Base-by-base conservation (phyloP, 129 eudicot genomes). In the Oenanthe sinensis region DNA sequence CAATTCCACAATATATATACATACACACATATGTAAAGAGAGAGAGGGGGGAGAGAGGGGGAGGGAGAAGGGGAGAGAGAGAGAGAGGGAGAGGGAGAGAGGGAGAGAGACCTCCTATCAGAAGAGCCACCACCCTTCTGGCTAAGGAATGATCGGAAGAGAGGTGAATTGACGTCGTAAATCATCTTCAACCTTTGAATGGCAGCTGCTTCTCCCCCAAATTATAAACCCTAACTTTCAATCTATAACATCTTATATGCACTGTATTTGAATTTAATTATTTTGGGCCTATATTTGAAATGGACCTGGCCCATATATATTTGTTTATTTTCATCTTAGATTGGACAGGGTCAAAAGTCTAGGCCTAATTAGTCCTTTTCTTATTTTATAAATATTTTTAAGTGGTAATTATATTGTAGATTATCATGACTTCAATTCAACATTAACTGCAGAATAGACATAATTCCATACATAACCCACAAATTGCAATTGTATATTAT, bases 131-230 rank as follows among this genome's bases (percentile, higher is more conserved):
- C 79, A 17, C 85, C 85, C 52, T 82, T 82, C 81, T 82, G 85
- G 85, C 85, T 82, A 43, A 82, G 85, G 82, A 82, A 82, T 42
- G 85, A 82, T 19, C 82, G 71, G 78, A 82, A 82, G 50, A 82
- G 85, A 0, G 85, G 85, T 37, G 81, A 82, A 33, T 82, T 82
- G 0, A 82, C 85, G 79, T 82, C 85, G 81, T 82, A 82, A 42
- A 82, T 82, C 85, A 82, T 82, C 26, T 17, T 60, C 24, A 11
- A 8, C 13, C 33, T 60, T 9, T 60, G 5, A 24, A 15, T 10
- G 2, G 4, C 50, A 72, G 76, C 76, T 10, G 68, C 40, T 12
- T 69, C 43, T 44, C 4, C 72, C 72, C 42, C 72, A 67, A 67
- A 2, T 67, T 13, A 28, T 22, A 60, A 75, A 81, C 84, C 47